Conservation (phyloP, 2,329 filamentous ascomycete genomes). For the Colletotrichum eleusines region DNA sequence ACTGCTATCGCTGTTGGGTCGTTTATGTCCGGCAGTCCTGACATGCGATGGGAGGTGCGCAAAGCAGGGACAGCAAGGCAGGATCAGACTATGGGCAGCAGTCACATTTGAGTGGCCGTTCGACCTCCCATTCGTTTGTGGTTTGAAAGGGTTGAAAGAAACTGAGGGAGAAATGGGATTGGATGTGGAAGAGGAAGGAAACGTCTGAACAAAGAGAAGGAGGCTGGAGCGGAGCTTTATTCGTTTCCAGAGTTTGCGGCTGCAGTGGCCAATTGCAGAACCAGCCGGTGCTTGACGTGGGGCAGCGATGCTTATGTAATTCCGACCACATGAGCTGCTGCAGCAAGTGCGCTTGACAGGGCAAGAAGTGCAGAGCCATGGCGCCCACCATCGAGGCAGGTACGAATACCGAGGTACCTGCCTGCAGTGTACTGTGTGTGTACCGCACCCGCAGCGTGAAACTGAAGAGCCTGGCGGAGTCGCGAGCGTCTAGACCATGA, state of each 20-base stretch:
- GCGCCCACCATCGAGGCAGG: conserved; percentile 31
- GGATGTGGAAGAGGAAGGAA: conserved; percentile 40
- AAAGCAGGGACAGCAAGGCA: conserved; percentile 32
- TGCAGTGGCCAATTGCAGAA: too few relatives aligned
- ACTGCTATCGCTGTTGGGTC: conserved; percentile 41
- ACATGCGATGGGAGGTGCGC: conserved; percentile 45
- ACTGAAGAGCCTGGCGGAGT: neutral
- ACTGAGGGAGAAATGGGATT: conserved; percentile 26
- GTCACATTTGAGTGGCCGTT: conserved; percentile 38
- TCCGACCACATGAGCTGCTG: conserved; percentile 20
- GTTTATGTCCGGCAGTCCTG: conserved; percentile 43
- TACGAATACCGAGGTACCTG: conserved; percentile 17
- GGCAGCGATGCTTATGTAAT: conserved; percentile 26
- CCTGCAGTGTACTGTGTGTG: neutral
- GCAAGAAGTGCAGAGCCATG: conserved; percentile 29
- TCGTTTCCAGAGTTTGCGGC: conserved; percentile 39
- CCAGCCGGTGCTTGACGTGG: conserved; percentile 15
- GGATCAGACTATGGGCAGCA: conserved; percentile 24
- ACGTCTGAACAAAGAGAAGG: conserved; percentile 40
- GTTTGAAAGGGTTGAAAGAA: conserved; percentile 31
- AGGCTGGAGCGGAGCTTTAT: conserved; percentile 43
- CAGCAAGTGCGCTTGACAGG: conserved; percentile 32
- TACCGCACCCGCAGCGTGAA: neutral
- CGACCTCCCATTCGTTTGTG: conserved; percentile 27
- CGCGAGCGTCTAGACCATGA: conserved; percentile 26